These are phyloP conservation scores for Arachis stenosperma DNA, from an alignment of 306 rosid genomes.

Conservation along the genomic window DNA sequence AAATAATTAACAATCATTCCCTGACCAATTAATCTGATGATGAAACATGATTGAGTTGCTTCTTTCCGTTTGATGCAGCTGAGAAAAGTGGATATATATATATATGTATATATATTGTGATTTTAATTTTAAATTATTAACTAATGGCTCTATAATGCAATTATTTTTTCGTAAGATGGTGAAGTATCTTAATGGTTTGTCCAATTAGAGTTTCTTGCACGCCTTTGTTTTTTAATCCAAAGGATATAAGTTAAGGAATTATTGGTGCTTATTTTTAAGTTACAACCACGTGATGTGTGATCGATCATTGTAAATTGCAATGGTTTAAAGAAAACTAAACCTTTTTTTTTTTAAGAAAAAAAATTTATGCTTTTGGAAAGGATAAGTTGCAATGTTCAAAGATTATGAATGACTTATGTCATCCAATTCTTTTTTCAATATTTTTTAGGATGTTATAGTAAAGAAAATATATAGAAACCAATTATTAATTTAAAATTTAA, in stretches of 20 bases:
- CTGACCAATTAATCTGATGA: constrained; percentile 37
- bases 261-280: constrained; percentile 10
- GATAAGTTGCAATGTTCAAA: neutral
- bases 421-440: too few species aligned
- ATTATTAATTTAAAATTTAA: too few species aligned
- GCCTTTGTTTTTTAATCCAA: constrained; percentile 18
- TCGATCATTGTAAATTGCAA: neutral
- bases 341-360: too few species aligned
- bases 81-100: neutral
- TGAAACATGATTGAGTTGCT: constrained; percentile 41
- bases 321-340: neutral
- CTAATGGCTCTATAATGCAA: constrained; percentile 2
- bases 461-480: too few species aligned
- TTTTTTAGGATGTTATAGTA: too few species aligned
- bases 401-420: too few species aligned
- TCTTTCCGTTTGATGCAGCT: constrained; percentile 17
- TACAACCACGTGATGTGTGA: constrained; percentile 7
- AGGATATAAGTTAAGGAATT: neutral
- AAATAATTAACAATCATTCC: constrained; percentile 43
- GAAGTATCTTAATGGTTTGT: constrained; percentile 15
- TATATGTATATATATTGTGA: neutral
- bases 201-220: constrained; percentile 15
- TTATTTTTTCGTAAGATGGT: constrained; percentile 30
- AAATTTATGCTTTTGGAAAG: neutral
- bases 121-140: constrained; percentile 3